Evolutionary conservation across 192 early-diverging fungal species (phyloP), one percentile per base, ranked within the genome.

Genomic region (Umbelopsis vinacea): DNA sequence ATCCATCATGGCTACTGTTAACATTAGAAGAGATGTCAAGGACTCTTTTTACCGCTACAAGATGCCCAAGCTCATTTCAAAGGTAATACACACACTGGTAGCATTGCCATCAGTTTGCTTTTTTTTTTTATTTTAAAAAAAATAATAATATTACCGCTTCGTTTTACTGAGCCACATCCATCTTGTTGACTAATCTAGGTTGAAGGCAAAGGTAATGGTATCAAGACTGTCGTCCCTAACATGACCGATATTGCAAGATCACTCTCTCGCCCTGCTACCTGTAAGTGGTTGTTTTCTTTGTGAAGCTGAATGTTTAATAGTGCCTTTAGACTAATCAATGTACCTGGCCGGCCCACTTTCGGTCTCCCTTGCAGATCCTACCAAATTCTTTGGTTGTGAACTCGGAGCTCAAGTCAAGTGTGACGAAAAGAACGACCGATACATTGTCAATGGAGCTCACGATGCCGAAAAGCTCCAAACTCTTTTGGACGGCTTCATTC

Each of bases 21-120:
- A 98, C 84, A 95, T 98, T 78, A 88, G 92, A 68, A 88, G 93
- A 76, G 93, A 96, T 81, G 88, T 91, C 70, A 87, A 91, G 70
- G 97, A 99, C 88, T 85, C 91, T 81, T 99, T 95, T 80, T 96
- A 98, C 87, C 93, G 97, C 53, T 99, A 99, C 91, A 98, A 97
- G 85, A 99, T 99, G 97, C 97, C 96, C 43, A 90, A 87, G 70
- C 85, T 98, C 52, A 80, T 87, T 72, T 83, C 85, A 74, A 93
- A 93, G 84, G 82, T 85, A 89, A 11, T 33, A 26, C 24, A 8
- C 68, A 8, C 29, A 46, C 6, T 43, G 40, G 6, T 43, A 17
- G 33, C 10, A 46, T 55, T 24, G 8, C 14, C 15, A 17, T 7
- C n/a, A 33, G 19, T 21, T 38, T 3, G 29, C 29, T 29, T 29